phyloP scores from a whole-genome alignment of 1,284 basidiomycete species.

The Leccinum insolens region DNA sequence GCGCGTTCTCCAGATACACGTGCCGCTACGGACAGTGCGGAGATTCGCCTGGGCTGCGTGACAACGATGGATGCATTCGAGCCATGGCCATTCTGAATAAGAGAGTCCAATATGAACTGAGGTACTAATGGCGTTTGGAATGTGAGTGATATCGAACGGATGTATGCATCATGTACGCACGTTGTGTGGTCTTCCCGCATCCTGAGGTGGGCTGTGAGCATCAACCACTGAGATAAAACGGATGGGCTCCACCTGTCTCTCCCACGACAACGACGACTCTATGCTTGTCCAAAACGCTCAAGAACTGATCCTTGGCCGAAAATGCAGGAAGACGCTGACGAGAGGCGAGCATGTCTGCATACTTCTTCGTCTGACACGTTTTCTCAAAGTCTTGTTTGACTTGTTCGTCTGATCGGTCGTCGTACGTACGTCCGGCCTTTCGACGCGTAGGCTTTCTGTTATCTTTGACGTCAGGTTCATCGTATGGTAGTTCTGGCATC shows the following conservation, averaged over 20 bases:
- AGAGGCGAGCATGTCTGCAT: constrained; percentile 56
- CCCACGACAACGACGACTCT: constrained; percentile 84
- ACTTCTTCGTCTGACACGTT: constrained; percentile 52
- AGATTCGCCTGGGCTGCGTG: constrained; percentile 90
- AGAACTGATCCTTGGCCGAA: constrained; percentile 64
- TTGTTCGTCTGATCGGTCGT: constrained; percentile 51
- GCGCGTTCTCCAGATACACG: constrained; percentile 87
- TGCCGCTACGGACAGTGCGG: constrained; percentile 87
- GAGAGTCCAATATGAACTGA: constrained; percentile 87
- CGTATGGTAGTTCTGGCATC: constrained; percentile 1
- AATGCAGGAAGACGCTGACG: constrained; percentile 80
- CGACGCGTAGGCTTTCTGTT: constrained; percentile 9
- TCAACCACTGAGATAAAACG: not conserved
- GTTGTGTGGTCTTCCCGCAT: constrained; percentile 88
- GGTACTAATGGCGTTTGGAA: constrained; percentile 56
- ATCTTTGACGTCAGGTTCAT: constrained; percentile 1
- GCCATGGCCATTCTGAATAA: constrained; percentile 67
- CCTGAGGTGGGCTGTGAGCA: constrained; percentile 45
- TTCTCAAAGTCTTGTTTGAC: constrained; percentile 60
- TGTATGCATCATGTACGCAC: constrained; percentile 39
- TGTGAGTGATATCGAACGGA: constrained; percentile 2
- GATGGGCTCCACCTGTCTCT: constrained; percentile 61
- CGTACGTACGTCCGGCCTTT: constrained; percentile 28
- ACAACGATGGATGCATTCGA: constrained; percentile 80
- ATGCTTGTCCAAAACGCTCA: constrained; percentile 58